phyloP scores from a whole-genome alignment of 129 eudicot species.

The Flaveria trinervia region DNA sequence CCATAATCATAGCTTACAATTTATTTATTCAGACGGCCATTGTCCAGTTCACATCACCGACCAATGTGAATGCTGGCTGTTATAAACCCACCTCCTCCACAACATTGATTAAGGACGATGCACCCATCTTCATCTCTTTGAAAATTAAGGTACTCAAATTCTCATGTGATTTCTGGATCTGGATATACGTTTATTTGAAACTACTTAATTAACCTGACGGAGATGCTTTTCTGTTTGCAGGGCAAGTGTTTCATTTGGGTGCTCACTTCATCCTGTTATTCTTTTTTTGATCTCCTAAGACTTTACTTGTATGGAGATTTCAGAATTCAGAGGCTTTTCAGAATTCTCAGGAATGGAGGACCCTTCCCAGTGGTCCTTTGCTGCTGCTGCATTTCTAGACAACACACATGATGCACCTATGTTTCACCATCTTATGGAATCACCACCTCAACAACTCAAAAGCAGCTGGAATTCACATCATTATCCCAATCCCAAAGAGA shows the following conservation, averaged over 20 bases:
- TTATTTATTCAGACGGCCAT: constrained; percentile 30
- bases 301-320: constrained; percentile 49
- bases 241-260: too few species aligned
- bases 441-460: constrained; percentile 54
- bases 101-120: too few species aligned
- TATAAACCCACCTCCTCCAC: neutral
- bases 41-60: constrained; percentile 58
- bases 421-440: constrained; percentile 30
- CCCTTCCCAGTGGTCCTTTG: constrained; percentile 47
- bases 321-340: constrained; percentile 43
- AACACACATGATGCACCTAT: neutral
- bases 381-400: too few species aligned
- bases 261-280: too few species aligned
- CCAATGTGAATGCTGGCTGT: constrained; percentile 8
- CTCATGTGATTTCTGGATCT: too few species aligned
- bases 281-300: too few species aligned
- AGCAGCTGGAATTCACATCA: constrained; percentile 42
- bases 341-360: constrained; percentile 74
- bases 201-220: too few species aligned
- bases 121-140: too few species aligned
- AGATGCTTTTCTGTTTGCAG: too few species aligned
- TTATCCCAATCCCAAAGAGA: constrained; percentile 23
- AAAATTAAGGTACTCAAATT: too few species aligned
- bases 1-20: constrained; percentile 22
- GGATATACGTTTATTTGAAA: too few species aligned